Evolutionary conservation across 441 rosid genomes (phyloP).

Genomic region (Euphorbia schlechtendalii): DNA sequence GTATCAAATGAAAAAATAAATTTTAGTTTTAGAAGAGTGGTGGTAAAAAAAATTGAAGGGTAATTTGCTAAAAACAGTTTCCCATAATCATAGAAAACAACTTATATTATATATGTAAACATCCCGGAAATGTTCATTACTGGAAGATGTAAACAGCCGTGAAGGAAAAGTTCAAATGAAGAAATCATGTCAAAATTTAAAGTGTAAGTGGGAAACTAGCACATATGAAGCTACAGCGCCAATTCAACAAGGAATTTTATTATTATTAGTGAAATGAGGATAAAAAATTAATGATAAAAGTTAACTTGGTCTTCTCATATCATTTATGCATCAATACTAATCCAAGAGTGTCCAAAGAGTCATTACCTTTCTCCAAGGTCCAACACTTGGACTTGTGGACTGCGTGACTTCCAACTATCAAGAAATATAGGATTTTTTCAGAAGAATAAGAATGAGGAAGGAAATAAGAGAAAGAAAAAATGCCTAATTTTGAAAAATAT

Average conservation of each 20-base stretch:
- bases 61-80: too few species aligned
- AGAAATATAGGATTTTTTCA: slow-evolving; percentile 18
- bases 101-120: too few species aligned
- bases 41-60: too few species aligned
- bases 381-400: slow-evolving; percentile 61
- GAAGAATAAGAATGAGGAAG: not conserved
- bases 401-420: slow-evolving; percentile 64
- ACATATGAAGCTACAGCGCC: not conserved
- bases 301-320: not conserved
- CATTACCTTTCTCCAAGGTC: slow-evolving; percentile 93
- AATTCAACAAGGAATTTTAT: not conserved
- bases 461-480: not conserved
- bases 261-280: not conserved
- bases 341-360: not conserved
- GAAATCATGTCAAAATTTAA: not conserved
- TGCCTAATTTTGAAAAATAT: not conserved
- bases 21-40: too few species aligned
- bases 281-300: not conserved
- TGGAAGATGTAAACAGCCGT: not conserved
- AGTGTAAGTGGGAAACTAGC: not conserved
- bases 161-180: not conserved
- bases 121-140: too few species aligned
- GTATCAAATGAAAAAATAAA: too few species aligned
- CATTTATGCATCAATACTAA: not conserved
- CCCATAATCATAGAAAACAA: too few species aligned